Evolutionary conservation across 2,329 filamentous ascomycete species (phyloP).

Genomic region (Trichoderma sp.): DNA sequence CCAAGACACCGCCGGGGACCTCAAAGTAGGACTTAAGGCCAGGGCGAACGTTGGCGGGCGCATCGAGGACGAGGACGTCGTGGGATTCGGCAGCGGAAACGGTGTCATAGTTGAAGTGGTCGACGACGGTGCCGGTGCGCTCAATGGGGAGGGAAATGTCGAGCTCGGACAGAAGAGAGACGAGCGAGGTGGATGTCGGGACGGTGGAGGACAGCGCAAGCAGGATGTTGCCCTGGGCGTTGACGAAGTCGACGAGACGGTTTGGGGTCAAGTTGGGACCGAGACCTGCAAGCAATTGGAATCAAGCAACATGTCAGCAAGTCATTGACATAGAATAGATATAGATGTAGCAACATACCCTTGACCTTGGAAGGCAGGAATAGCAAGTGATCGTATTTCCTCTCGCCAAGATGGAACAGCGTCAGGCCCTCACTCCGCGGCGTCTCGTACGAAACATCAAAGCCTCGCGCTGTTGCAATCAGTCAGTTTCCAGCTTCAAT

Average conservation of each 20-base stretch:
- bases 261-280: constrained; percentile 86
- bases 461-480: constrained; percentile 67
- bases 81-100: constrained; percentile 75
- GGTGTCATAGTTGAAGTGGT: constrained; percentile 93
- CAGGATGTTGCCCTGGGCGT: constrained; percentile 87
- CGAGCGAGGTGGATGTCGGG: constrained; percentile 68
- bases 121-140: constrained; percentile 80
- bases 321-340: neutral
- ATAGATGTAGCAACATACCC: constrained; percentile 47
- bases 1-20: constrained; percentile 56
- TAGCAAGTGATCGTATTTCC: constrained; percentile 85
- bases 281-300: constrained; percentile 55
- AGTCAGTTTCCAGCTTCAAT: neutral
- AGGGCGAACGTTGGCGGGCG: constrained; percentile 61
- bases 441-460: constrained; percentile 74
- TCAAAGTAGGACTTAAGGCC: constrained; percentile 76
- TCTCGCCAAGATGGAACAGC: constrained; percentile 82
- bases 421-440: constrained; percentile 75
- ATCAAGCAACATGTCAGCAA: neutral
- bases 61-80: constrained; percentile 78
- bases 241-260: constrained; percentile 84
- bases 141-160: constrained; percentile 86
- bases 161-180: constrained; percentile 78
- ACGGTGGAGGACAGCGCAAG: constrained; percentile 74
- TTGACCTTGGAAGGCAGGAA: constrained; percentile 88